Evolutionary conservation across 2,329 filamentous ascomycete genomes (phyloP), one percentile per base, ranked within the genome.

Genomic region (Claviceps pazoutovae): DNA sequence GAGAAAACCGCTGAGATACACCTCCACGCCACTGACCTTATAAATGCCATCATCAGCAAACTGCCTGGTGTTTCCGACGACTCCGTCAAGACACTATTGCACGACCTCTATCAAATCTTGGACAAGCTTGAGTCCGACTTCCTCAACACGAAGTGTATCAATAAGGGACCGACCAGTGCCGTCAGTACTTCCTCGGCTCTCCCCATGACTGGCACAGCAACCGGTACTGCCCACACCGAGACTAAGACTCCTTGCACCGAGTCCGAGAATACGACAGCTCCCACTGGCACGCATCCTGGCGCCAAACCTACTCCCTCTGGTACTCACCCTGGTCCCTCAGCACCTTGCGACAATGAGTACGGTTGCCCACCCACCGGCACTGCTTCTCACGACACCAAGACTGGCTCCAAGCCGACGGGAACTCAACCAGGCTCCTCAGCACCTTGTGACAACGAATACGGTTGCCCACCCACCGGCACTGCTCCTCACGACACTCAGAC

Each of bases 91-190:
- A 19, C 26, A 30, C 26, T 48, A 13, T 4, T 34, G n/a, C 26
- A 21, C 9, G 47, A 39, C 13, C 30, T 55, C 21, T n/a, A 36
- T 13, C 14, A 48, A 4, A 19, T 44, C 11, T 23, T 55, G 36
- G 7, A 38, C 9, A 14, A 53, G 7, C 13, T 19, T 26, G 26
- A 55, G 48, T n/a, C 17, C 13, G 48, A 51, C 14, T 55, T 55
- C 36, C 38, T 9, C 5, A 17, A 26, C n/a, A 19, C 30, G 14
- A 53, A 55, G 19, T 55, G 53, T 39, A 30, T 42, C 11, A 37
- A 51, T 16, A 54, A 51, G 17, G 26, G 30, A 8, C 19, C 41
- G 2, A 43, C 17, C 23, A 21, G 41, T 23, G 9, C 4, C 9
- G 2, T 23, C 9, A 19, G 19, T 3, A 16, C 19, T 14, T 7